phyloP scores from a whole-genome alignment of 768 basidiomycete species.

The Antrodiella citrinella region DNA sequence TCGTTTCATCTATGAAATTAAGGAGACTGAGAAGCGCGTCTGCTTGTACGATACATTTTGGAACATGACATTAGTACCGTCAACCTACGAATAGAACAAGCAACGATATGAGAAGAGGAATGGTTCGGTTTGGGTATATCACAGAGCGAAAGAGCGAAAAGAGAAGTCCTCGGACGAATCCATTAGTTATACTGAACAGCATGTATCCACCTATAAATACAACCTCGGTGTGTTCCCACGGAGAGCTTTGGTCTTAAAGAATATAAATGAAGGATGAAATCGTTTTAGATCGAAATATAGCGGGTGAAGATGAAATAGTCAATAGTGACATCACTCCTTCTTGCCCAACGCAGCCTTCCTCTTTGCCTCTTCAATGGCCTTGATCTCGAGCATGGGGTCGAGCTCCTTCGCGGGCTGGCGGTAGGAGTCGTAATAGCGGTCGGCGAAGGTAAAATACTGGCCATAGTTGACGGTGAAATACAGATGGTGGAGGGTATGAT shows the following conservation, averaged over 20 bases:
- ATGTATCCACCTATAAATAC: not conserved
- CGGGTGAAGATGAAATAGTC: not conserved
- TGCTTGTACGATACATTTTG: no score
- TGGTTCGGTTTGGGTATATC: no score
- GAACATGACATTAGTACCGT: no score
- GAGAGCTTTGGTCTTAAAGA: not conserved
- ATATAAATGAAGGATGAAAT: not conserved
- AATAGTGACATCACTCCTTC: conserved; percentile 10
- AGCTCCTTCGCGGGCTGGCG: conserved; percentile 77
- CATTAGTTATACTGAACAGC: no score
- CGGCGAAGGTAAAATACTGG: conserved; percentile 96
- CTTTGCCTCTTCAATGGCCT: conserved; percentile 25
- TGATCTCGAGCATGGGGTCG: conserved; percentile 78
- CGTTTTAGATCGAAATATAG: no score
- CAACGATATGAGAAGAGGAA: no score
- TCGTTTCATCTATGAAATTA: no score
- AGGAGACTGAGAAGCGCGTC: no score
- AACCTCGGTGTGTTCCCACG: not conserved
- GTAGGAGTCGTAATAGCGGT: conserved; percentile 77
- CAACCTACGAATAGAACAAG: no score
- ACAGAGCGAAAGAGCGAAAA: no score
- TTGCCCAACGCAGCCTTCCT: conserved; percentile 18
- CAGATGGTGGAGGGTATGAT: conserved; percentile 67
- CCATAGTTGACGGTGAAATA: conserved; percentile 98
- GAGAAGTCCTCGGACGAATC: no score